phyloP scores from a whole-genome alignment of 202 grass and related monocot species.

The Zoysia matrella region DNA sequence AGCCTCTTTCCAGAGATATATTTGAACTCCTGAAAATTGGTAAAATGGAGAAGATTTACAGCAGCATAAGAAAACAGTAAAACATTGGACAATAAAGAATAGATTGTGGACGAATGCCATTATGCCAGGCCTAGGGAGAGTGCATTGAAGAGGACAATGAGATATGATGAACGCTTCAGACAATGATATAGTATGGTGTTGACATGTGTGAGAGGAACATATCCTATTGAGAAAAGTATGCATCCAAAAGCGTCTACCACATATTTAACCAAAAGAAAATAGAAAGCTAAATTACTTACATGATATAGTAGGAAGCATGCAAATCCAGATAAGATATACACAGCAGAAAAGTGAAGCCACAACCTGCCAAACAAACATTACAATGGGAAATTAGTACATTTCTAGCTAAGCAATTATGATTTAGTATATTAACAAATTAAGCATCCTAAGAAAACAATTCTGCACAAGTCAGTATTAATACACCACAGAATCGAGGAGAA shows the following conservation, averaged over 20 bases:
- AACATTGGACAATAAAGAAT: background rate
- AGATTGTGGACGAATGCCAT: background rate
- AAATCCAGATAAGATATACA: conserved; percentile 82
- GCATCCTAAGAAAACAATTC: background rate
- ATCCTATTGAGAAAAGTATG: background rate
- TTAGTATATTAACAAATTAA: background rate
- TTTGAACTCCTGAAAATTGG: conserved; percentile 74
- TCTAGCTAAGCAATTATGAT: background rate
- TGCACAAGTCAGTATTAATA: background rate
- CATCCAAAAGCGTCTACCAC: background rate
- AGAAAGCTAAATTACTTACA: conserved; percentile 64
- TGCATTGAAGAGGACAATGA: background rate
- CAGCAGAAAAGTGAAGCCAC: background rate
- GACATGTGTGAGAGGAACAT: background rate
- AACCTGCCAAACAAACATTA: conserved; percentile 33
- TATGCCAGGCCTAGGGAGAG: background rate
- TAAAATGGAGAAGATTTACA: conserved; percentile 7
- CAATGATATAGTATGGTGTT: background rate
- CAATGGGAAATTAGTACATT: conserved; percentile 10
- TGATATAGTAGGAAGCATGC: conserved; percentile 82
- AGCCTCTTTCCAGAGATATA: conserved; percentile 50
- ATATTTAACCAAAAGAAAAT: background rate
- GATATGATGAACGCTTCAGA: background rate
- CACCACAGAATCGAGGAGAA: background rate
- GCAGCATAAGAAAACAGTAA: conserved; percentile 30